Conservation (phyloP, 2,329 filamentous ascomycete species). For the Pestalotiopsis sp. region DNA sequence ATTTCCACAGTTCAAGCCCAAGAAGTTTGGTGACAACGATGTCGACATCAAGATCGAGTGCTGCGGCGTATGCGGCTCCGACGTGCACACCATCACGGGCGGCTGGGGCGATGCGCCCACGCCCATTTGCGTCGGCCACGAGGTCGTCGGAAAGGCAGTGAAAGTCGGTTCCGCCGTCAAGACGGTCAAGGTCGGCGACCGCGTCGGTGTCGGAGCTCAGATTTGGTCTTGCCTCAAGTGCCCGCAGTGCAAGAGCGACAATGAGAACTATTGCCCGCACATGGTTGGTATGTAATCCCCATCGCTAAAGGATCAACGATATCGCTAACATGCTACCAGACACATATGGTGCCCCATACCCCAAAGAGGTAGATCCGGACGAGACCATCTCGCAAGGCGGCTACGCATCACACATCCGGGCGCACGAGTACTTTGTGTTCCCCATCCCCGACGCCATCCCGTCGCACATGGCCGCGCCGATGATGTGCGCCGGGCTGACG, state of each 20-base stretch:
- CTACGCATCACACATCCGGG: conserved; percentile 51
- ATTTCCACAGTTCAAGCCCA: conserved; percentile 29
- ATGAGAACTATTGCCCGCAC: conserved; percentile 53
- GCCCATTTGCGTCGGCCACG: conserved; percentile 59
- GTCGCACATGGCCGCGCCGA: conserved; percentile 59
- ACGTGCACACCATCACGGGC: conserved; percentile 44
- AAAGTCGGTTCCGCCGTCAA: conserved; percentile 41
- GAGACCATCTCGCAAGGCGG: conserved; percentile 69
- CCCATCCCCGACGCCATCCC: conserved; percentile 57
- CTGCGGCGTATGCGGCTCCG: conserved; percentile 61
- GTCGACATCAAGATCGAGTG: conserved; percentile 71
- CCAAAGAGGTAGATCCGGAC: conserved; percentile 55
- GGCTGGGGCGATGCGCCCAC: conserved; percentile 34
- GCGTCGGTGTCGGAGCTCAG: conserved; percentile 67
- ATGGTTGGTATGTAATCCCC: conserved; percentile 36
- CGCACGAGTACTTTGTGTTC: conserved; percentile 61
- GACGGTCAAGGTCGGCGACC: conserved; percentile 61
- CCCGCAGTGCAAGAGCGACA: conserved; percentile 46
- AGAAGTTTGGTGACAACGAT: conserved; percentile 51
- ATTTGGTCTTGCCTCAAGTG: conserved; percentile 58
- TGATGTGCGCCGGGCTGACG: conserved; percentile 80
- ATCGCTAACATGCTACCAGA: conserved; percentile 26
- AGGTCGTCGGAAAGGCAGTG: conserved; percentile 58
- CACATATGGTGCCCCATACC: conserved; percentile 62
- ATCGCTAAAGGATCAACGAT: neutral